These are phyloP conservation scores for Aureobasidium lini DNA, from an alignment of 2,329 filamentous ascomycete species.

Conservation along the genomic window DNA sequence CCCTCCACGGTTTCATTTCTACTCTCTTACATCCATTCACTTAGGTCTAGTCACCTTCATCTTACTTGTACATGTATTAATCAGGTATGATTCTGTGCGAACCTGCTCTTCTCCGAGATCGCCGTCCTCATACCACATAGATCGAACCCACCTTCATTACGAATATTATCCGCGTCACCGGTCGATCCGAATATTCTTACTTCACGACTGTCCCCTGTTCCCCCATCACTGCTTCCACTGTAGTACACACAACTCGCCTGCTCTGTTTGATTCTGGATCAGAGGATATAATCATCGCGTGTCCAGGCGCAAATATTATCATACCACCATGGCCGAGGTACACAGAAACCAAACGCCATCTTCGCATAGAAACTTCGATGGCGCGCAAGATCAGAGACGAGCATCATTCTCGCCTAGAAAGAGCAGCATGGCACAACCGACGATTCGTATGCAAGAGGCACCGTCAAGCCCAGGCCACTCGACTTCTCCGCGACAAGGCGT, in stretches of 20 bases:
- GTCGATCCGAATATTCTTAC: background rate
- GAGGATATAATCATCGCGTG: background rate
- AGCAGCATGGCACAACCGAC: constrained; percentile 14
- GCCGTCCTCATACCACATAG: background rate
- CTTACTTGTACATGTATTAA: constrained; percentile 1
- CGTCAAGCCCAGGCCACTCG: constrained; percentile 28
- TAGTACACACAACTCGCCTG: background rate
- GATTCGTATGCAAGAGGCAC: constrained; percentile 26
- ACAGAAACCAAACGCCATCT: background rate
- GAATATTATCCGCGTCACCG: background rate
- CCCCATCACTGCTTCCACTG: background rate
- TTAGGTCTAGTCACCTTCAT: background rate
- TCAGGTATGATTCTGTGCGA: background rate
- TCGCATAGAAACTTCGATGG: background rate
- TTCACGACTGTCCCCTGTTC: background rate
- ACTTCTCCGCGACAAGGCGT: constrained; percentile 24
- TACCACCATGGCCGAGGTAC: background rate
- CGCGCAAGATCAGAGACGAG: background rate
- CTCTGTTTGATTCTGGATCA: background rate
- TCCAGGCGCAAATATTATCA: background rate
- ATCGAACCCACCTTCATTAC: background rate
- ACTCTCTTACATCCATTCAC: background rate
- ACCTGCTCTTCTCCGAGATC: background rate
- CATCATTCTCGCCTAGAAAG: constrained; percentile 8
- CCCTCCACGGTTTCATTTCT: background rate